A percentile compares a stretch with the other conserved stretches of the same genome.
Evolutionary conservation across 2,329 filamentous ascomycete genomes (phyloP).

Genomic region (Harringtonia lauricola): DNA sequence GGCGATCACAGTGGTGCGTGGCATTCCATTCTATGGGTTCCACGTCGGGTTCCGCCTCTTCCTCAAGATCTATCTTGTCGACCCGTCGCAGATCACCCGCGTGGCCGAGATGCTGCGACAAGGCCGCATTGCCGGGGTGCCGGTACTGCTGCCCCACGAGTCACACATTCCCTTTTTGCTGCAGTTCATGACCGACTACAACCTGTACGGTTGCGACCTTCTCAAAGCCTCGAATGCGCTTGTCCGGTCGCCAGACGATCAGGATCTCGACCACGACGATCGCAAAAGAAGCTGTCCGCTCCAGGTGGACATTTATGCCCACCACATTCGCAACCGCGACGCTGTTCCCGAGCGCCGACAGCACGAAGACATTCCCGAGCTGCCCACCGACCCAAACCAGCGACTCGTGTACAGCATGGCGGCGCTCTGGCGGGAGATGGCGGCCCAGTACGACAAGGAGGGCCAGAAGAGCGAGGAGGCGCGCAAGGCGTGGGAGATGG

Average conservation of each 20-base stretch:
- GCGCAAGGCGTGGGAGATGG: constrained; percentile 50
- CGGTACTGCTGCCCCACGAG: constrained; percentile 92
- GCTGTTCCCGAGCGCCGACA: constrained; percentile 66
- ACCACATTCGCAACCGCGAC: constrained; percentile 75
- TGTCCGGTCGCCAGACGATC: constrained; percentile 68
- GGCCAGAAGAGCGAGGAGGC: constrained; percentile 71
- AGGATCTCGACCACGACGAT: constrained; percentile 48
- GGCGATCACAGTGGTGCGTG: constrained; percentile 84
- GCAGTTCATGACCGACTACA: constrained; percentile 98
- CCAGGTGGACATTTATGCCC: constrained; percentile 80
- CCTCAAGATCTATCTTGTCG: constrained; percentile 90
- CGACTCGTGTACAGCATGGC: constrained; percentile 91
- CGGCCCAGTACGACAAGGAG: constrained; percentile 38
- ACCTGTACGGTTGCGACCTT: constrained; percentile 87
- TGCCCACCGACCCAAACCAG: constrained; percentile 52
- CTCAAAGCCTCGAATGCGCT: constrained; percentile 59
- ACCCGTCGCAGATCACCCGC: constrained; percentile 76
- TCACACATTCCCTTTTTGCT: constrained; percentile 84
- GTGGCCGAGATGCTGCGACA: constrained; percentile 79
- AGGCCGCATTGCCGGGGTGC: constrained; percentile 53
- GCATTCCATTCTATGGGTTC: constrained; percentile 91
- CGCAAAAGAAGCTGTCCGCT: constrained; percentile 57
- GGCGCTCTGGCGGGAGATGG: constrained; percentile 55
- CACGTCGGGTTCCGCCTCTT: constrained; percentile 85
- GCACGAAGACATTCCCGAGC: constrained; percentile 81